Percentiles rank a stretch among this genome's conserved stretches.
These are phyloP conservation scores for Diplodia corticola DNA, from an alignment of 2,329 filamentous ascomycete genomes.

Conservation along the genomic window DNA sequence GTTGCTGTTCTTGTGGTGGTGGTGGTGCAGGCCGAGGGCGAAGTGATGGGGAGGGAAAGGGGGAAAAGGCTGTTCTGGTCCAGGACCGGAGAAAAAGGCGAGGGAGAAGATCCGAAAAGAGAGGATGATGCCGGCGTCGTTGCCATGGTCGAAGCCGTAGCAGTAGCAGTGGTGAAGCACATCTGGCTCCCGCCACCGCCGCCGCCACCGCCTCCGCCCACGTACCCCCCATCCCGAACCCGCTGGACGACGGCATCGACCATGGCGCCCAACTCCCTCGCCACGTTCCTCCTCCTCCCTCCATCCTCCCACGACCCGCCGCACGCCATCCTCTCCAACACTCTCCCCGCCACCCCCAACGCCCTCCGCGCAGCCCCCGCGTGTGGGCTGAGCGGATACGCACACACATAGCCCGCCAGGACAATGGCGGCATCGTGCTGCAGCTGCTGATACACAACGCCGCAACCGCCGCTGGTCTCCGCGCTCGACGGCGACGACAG, in stretches of 20 bases:
- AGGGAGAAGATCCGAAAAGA: neutral
- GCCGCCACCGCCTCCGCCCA: too few species aligned
- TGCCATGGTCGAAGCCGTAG: neutral
- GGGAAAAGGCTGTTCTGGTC: neutral
- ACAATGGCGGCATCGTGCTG: constrained; percentile 48
- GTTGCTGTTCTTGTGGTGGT: neutral
- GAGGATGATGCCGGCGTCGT: neutral
- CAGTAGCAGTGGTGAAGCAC: neutral
- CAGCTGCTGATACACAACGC: constrained; percentile 46
- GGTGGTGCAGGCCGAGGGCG: neutral
- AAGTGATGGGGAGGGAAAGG: neutral
- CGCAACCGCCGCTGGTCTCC: constrained; percentile 37
- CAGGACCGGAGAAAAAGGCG: neutral
- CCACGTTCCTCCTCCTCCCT: too few species aligned
- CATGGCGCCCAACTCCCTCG: too few species aligned
- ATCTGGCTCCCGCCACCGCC: neutral
- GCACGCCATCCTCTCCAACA: neutral
- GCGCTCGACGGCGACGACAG: constrained; percentile 16
- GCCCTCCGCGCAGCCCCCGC: constrained; percentile 22
- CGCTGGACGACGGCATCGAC: too few species aligned
- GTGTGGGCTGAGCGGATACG: constrained; percentile 36
- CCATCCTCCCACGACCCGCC: too few species aligned
- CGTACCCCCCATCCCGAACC: too few species aligned
- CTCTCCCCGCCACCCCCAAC: neutral
- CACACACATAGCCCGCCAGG: constrained; percentile 44